phyloP scores from a whole-genome alignment of 2,329 filamentous ascomycete species.

The Stromatinia cepivora region DNA sequence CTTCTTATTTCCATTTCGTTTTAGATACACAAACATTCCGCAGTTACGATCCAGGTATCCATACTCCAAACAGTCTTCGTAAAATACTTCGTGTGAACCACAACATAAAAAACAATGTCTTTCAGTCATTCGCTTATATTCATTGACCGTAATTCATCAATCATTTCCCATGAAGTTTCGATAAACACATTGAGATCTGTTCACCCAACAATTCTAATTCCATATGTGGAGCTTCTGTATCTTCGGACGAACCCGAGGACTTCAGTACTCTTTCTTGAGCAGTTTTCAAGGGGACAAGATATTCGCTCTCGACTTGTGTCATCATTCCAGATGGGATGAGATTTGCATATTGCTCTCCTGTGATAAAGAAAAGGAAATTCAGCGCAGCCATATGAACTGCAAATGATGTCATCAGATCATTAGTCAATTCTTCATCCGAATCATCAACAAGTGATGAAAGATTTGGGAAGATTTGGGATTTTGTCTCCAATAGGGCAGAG shows the following conservation, averaged over 20 bases:
- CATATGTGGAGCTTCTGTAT: conserved; percentile 20
- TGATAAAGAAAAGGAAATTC: conserved; percentile 61
- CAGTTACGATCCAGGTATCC: conserved; percentile 8
- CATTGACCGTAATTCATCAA: conserved; percentile 8
- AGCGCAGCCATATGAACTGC: conserved; percentile 59
- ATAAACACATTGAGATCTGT: conserved; percentile 30
- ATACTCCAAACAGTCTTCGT: background rate
- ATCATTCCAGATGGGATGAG: conserved; percentile 58
- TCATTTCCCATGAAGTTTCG: conserved; percentile 28
- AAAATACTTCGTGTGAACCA: background rate
- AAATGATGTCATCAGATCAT: conserved; percentile 54
- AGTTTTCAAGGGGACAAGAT: conserved; percentile 54
- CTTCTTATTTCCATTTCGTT: background rate
- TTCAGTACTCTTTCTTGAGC: conserved; percentile 43
- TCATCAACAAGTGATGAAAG: conserved; percentile 50
- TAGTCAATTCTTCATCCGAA: conserved; percentile 47
- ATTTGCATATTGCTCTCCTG: conserved; percentile 48
- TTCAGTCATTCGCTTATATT: background rate
- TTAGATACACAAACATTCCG: background rate
- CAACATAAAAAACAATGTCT: background rate
- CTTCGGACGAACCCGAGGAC: conserved; percentile 16
- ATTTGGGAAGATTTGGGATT: conserved; percentile 62
- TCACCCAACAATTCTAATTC: conserved; percentile 38
- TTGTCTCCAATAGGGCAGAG: conserved; percentile 59
- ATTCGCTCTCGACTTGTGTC: conserved; percentile 58